phyloP scores from a whole-genome alignment of 805 yeast species.

The Torulaspora gathmanii region DNA sequence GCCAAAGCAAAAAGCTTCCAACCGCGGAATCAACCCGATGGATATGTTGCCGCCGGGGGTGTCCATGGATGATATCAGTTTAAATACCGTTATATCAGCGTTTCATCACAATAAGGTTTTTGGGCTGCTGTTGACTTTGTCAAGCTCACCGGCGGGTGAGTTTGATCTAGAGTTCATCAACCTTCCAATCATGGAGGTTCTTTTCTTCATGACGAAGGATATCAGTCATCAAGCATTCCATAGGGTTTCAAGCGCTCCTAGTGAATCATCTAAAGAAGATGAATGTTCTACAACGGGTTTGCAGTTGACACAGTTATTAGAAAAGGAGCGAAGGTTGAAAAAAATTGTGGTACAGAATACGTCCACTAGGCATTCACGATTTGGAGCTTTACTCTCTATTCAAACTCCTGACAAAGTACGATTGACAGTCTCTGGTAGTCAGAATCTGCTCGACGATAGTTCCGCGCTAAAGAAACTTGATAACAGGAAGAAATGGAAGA shows the following conservation, averaged over 20 bases:
- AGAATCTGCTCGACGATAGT: conserved; percentile 49
- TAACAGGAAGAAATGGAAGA: conserved; percentile 60
- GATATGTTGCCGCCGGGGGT: conserved; percentile 52
- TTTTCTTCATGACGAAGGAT: conserved; percentile 59
- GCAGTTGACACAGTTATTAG: conserved; percentile 49
- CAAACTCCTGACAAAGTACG: conserved; percentile 55
- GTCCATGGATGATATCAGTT: conserved; percentile 60
- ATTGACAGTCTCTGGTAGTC: conserved; percentile 67
- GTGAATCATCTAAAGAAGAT: background rate
- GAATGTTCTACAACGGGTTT: conserved; percentile 35
- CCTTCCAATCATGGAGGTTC: conserved; percentile 60
- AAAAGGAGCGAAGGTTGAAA: conserved; percentile 54
- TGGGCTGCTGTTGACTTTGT: conserved; percentile 63
- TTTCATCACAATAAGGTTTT: conserved; percentile 71
- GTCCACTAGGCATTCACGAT: conserved; percentile 79
- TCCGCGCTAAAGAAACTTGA: conserved; percentile 64
- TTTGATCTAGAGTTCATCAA: conserved; percentile 60
- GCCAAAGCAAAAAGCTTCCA: conserved; percentile 34
- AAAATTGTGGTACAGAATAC: conserved; percentile 45
- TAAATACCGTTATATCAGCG: conserved; percentile 51
- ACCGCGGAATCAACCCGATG: conserved; percentile 31
- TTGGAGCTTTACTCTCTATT: conserved; percentile 79
- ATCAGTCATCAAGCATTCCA: conserved; percentile 38
- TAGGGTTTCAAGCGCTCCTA: background rate
- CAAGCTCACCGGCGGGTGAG: conserved; percentile 59